A percentile compares a stretch with the other conserved stretches of the same genome.
phyloP scores from a whole-genome alignment of 108 stramenopile genomes.

The Epithemia pelagica region DNA sequence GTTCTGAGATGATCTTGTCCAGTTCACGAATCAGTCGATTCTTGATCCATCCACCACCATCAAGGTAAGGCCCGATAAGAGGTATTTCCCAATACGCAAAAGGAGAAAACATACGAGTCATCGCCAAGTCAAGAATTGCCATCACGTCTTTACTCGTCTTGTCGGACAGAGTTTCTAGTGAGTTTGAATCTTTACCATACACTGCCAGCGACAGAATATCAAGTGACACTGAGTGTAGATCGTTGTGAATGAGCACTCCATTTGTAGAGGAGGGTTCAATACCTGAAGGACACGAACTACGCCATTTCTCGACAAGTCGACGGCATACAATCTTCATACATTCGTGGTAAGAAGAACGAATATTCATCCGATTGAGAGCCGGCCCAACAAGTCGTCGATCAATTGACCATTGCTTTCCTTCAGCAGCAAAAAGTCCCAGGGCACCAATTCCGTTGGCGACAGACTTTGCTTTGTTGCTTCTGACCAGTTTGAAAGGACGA shows the following conservation, averaged over 20 bases:
- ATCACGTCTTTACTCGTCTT: not conserved
- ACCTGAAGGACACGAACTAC: not conserved
- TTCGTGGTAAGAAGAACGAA: not conserved
- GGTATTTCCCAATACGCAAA: constrained; percentile 17
- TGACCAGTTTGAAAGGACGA: constrained; percentile 1
- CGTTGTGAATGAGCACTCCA: constrained; percentile 6
- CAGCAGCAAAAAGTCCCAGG: constrained; percentile 15
- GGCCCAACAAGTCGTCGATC: constrained; percentile 16
- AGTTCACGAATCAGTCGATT: not conserved
- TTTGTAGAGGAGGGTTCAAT: not conserved
- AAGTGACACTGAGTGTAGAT: not conserved
- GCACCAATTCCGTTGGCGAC: constrained; percentile 6
- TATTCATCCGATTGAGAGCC: constrained; percentile 14
- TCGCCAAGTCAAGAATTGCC: not conserved
- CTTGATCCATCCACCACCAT: constrained; percentile 8
- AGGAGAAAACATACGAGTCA: constrained; percentile 5
- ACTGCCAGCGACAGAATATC: constrained; percentile 17
- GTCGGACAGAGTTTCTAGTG: not conserved
- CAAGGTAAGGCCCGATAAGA: constrained; percentile 15
- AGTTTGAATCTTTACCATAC: constrained; percentile 11
- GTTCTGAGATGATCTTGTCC: not conserved
- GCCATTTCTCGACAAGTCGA: constrained; percentile 10
- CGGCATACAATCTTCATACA: constrained; percentile 6
- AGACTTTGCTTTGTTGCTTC: not conserved
- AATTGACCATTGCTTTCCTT: constrained; percentile 13